phyloP scores from a whole-genome alignment of 768 basidiomycete genomes.

The Tephrocybe rancida region DNA sequence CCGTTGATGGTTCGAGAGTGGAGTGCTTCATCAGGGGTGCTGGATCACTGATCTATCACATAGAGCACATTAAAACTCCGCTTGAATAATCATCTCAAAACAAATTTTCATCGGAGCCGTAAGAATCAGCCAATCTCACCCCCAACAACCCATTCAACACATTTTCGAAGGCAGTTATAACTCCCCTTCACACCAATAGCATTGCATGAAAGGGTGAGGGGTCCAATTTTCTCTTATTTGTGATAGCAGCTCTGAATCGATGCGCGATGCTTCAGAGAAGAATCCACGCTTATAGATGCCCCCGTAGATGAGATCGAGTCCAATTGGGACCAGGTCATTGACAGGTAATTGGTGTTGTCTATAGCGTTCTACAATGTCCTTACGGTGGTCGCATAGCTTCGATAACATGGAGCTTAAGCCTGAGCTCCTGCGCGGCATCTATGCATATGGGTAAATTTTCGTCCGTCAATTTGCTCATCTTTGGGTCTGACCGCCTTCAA shows the following conservation, averaged over 20 bases:
- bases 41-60: neutral
- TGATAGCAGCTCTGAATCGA: neutral
- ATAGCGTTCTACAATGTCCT: slow-evolving; percentile 1
- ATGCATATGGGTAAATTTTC: slow-evolving; percentile 87
- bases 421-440: slow-evolving; percentile 97
- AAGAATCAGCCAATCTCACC: slow-evolving; percentile 11
- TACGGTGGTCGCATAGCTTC: slow-evolving; percentile 59
- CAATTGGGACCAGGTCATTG: slow-evolving; percentile 97
- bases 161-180: slow-evolving; percentile 28
- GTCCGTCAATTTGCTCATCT: neutral
- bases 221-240: neutral
- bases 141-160: slow-evolving; percentile 19
- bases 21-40: neutral
- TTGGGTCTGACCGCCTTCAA: neutral
- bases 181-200: slow-evolving; percentile 27
- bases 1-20: neutral
- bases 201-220: slow-evolving; percentile 28
- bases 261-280: slow-evolving; percentile 49
- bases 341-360: slow-evolving; percentile 69
- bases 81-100: slow-evolving; percentile 14
- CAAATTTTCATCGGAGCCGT: slow-evolving; percentile 16
- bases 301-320: slow-evolving; percentile 91
- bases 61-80: slow-evolving; percentile 18
- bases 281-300: slow-evolving; percentile 74
- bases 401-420: slow-evolving; percentile 99